A percentile compares a stretch with the other conserved stretches of the same genome.
Conservation (phyloP, 2,329 filamentous ascomycete genomes). For the Cytospora paraplurivora region DNA sequence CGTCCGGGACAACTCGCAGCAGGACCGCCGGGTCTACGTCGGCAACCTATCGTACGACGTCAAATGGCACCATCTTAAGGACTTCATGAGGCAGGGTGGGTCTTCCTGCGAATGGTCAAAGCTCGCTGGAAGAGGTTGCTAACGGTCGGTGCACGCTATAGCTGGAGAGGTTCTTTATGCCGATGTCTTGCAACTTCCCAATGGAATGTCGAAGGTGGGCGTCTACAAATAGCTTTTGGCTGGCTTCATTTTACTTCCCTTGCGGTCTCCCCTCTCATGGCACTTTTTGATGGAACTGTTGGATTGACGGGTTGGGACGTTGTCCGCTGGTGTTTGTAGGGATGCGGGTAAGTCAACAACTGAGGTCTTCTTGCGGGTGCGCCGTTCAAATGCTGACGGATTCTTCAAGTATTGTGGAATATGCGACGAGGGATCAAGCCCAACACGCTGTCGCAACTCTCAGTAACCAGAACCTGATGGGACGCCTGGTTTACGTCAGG, state of each 20-base stretch:
- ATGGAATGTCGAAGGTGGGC: constrained; percentile 99
- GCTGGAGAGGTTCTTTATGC: constrained; percentile 99
- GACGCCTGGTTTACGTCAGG: constrained; percentile 95
- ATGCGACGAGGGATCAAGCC: constrained; percentile 98
- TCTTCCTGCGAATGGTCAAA: constrained; percentile 31
- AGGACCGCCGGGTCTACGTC: constrained; percentile 99
- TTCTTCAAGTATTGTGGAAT: constrained; percentile 91
- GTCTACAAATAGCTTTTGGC: constrained; percentile 84
- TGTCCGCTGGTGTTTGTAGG: constrained; percentile 91
- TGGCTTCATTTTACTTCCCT: constrained; percentile 77
- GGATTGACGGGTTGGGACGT: constrained; percentile 98
- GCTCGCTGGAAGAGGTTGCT: constrained; percentile 38
- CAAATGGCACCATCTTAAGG: constrained; percentile 99
- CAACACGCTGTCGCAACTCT: constrained; percentile 96
- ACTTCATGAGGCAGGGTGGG: constrained; percentile 99
- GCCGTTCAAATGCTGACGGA: constrained; percentile 37
- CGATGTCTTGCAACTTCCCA: constrained; percentile 98
- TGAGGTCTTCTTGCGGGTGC: neutral
- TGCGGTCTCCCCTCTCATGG: constrained; percentile 58
- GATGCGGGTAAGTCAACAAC: constrained; percentile 85
- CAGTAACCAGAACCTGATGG: constrained; percentile 99
- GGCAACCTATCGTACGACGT: constrained; percentile 99
- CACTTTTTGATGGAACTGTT: constrained; percentile 77
- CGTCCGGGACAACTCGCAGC: constrained; percentile 91
- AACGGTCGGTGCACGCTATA: constrained; percentile 49